Conservation (phyloP, 371 early-diverging fungal species). For the Mortierella sp. region DNA sequence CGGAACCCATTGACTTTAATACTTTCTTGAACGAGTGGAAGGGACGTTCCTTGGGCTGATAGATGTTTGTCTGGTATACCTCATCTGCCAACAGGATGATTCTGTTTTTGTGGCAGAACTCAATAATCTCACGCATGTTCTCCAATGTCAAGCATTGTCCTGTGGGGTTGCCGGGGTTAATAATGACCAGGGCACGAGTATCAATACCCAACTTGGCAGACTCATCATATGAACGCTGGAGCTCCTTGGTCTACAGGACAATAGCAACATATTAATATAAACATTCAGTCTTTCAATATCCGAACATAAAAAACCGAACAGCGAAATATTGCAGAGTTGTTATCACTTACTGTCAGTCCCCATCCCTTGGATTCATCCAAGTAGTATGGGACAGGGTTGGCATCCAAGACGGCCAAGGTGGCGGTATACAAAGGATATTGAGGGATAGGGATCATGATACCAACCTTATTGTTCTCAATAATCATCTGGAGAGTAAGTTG, state of each 20-base stretch:
- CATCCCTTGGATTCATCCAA: conserved; percentile 89
- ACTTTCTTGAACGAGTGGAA: conserved; percentile 97
- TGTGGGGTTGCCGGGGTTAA: conserved; percentile 99
- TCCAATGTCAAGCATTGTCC: conserved; percentile 88
- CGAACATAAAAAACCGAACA: no score
- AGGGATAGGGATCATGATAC: conserved; percentile 98
- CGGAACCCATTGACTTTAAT: conserved; percentile 73
- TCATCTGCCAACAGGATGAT: conserved; percentile 96
- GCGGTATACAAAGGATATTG: conserved; percentile 99
- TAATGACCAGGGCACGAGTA: conserved; percentile 94
- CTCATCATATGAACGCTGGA: conserved; percentile 70
- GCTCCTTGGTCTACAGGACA: conserved; percentile 67
- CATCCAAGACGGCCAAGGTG: conserved; percentile 86
- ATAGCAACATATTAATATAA: no score
- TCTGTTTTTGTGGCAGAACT: conserved; percentile 86
- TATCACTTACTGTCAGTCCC: conserved; percentile 72
- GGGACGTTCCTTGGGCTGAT: conserved; percentile 81
- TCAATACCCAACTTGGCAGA: conserved; percentile 83
- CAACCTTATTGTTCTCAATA: conserved; percentile 82
- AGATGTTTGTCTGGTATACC: conserved; percentile 97
- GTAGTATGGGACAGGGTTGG: conserved; percentile 91
- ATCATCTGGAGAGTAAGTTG: conserved; percentile 89
- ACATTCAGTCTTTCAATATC: no score
- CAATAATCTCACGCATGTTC: conserved; percentile 90
- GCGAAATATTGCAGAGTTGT: no score